Evolutionary conservation across 1,284 basidiomycete species (phyloP).

Genomic region (Mycena sp.): DNA sequence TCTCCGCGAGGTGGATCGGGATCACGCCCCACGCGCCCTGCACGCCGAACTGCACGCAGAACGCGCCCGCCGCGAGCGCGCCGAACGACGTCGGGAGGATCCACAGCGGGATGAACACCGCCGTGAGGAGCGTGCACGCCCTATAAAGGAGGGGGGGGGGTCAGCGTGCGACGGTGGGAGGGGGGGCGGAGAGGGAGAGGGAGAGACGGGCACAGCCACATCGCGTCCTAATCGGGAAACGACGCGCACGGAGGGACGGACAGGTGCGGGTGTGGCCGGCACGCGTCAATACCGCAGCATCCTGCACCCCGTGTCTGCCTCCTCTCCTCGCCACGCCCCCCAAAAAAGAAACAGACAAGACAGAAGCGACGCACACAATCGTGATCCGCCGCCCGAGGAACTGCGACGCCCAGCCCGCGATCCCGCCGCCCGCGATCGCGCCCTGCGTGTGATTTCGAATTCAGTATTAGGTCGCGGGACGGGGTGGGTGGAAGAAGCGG

Average conservation of each 20-base stretch:
- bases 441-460: constrained; percentile 40
- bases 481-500: constrained; percentile 35
- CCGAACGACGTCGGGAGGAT: constrained; percentile 78
- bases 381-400: constrained; percentile 90
- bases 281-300: no score
- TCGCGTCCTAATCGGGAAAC: not conserved
- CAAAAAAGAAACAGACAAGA: not conserved
- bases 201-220: not conserved
- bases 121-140: constrained; percentile 26
- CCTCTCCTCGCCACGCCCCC: not conserved
- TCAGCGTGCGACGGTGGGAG: constrained; percentile 24
- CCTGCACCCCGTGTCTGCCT: no score
- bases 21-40: constrained; percentile 89
- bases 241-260: no score
- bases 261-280: no score
- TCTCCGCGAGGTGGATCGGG: constrained; percentile 89
- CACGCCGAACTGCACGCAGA: constrained; percentile 88
- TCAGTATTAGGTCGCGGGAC: no score
- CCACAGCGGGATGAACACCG: constrained; percentile 85
- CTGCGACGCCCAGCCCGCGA: constrained; percentile 86
- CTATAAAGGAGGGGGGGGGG: constrained; percentile 25
- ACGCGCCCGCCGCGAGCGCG: constrained; percentile 79
- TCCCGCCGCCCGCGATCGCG: constrained; percentile 66
- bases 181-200: not conserved
- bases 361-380: constrained; percentile 71